Evolutionary conservation across 1,139 yeast genomes (phyloP).

Genomic region (Oligophagozyma castellii): DNA sequence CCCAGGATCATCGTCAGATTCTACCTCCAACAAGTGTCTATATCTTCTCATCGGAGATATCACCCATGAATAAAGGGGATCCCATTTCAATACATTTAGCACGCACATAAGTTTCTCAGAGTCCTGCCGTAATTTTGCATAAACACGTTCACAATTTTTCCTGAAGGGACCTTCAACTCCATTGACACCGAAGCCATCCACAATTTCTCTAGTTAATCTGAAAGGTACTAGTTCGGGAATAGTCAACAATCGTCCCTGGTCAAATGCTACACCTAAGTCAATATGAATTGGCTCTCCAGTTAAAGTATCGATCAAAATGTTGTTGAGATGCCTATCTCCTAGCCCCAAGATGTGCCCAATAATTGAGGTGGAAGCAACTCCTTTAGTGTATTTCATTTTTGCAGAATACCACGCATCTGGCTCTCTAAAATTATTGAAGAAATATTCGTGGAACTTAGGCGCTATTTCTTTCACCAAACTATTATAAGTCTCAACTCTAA

Average conservation of each 20-base stretch:
- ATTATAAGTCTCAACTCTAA: constrained; percentile 37
- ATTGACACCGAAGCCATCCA: constrained; percentile 83
- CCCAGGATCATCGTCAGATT: constrained; percentile 9
- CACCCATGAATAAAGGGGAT: constrained; percentile 87
- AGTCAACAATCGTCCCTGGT: constrained; percentile 70
- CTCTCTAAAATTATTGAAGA: constrained; percentile 50
- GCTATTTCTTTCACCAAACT: constrained; percentile 37
- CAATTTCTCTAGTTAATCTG: constrained; percentile 75
- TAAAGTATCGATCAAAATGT: constrained; percentile 61
- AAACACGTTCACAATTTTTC: constrained; percentile 60
- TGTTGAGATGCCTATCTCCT: constrained; percentile 92
- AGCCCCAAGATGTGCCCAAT: constrained; percentile 80
- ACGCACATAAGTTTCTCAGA: constrained; percentile 64
- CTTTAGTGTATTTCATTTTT: constrained; percentile 54
- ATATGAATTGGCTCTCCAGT: constrained; percentile 93
- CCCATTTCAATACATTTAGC: constrained; percentile 76
- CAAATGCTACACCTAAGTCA: constrained; percentile 93
- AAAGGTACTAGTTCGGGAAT: constrained; percentile 93
- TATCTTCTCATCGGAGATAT: constrained; percentile 55
- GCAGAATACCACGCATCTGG: constrained; percentile 65
- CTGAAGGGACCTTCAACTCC: constrained; percentile 70
- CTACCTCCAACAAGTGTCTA: constrained; percentile 23
- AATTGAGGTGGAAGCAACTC: constrained; percentile 75
- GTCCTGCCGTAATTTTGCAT: constrained; percentile 52
- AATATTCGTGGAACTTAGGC: constrained; percentile 62